These are phyloP conservation scores for Ambrosiella xylebori DNA, from an alignment of 2,329 filamentous ascomycete species.

Conservation along the genomic window DNA sequence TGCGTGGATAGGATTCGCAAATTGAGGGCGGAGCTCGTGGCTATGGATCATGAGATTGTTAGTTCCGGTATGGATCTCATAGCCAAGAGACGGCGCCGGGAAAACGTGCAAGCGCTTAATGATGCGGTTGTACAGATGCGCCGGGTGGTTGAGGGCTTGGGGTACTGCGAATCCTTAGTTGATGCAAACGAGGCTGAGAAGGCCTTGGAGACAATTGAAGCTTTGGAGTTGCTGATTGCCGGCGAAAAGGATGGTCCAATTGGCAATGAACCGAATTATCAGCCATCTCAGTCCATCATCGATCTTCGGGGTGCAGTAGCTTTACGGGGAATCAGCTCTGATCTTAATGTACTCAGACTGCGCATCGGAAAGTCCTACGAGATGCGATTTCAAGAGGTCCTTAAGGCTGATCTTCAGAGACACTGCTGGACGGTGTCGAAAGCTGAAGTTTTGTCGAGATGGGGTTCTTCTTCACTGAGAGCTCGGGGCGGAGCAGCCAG, in stretches of 20 bases:
- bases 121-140: conserved; percentile 71
- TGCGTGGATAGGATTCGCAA: conserved; percentile 76
- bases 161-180: conserved; percentile 61
- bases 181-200: conserved; percentile 69
- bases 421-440: conserved; percentile 59
- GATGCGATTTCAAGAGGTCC: conserved; percentile 54
- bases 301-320: conserved; percentile 7
- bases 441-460: conserved; percentile 63
- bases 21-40: conserved; percentile 60
- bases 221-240: conserved; percentile 61
- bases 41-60: conserved; percentile 75
- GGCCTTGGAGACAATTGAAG: conserved; percentile 61
- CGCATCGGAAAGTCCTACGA: conserved; percentile 82
- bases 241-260: conserved; percentile 40
- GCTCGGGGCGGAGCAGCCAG: conserved; percentile 49
- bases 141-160: conserved; percentile 58
- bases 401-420: conserved; percentile 63
- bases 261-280: conserved; percentile 39
- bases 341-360: conserved; percentile 57
- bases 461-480: conserved; percentile 62
- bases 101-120: conserved; percentile 70
- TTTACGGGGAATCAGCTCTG: conserved; percentile 42
- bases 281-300: conserved; percentile 19
- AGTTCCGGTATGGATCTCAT: conserved; percentile 71
- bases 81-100: conserved; percentile 60